These are phyloP conservation scores for Parachlorella kessleri DNA, from an alignment of 139 green algal species.

Conservation along the genomic window DNA sequence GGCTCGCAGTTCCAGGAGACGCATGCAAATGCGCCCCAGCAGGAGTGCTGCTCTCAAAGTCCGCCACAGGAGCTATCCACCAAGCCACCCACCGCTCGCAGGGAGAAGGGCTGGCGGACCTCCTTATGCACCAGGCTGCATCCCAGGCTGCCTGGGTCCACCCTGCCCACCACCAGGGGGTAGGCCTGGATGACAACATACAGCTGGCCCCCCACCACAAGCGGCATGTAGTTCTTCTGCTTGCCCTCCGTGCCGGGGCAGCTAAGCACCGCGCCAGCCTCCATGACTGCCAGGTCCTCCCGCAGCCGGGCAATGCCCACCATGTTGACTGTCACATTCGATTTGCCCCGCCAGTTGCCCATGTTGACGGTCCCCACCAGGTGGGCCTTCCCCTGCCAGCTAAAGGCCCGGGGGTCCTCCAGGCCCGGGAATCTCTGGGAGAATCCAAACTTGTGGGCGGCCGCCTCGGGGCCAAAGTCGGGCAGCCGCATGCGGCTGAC, in stretches of 20 bases:
- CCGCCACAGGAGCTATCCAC: too few species aligned
- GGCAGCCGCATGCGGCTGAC: background rate
- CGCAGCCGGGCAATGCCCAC: background rate
- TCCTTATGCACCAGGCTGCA: too few species aligned
- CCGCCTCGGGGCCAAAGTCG: background rate
- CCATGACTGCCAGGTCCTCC: background rate
- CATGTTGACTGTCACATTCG: background rate
- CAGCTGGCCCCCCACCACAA: background rate
- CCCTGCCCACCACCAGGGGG: background rate
- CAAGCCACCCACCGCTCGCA: too few species aligned
- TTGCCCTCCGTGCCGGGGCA: background rate
- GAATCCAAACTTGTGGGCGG: background rate
- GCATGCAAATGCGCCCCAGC: too few species aligned
- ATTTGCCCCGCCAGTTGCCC: background rate
- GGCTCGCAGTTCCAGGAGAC: too few species aligned
- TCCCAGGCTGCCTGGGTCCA: background rate
- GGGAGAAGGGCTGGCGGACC: too few species aligned
- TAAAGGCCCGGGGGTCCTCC: background rate
- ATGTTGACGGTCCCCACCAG: background rate
- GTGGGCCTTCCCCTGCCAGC: background rate
- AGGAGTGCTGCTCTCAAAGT: too few species aligned
- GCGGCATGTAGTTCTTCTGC: background rate
- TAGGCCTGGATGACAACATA: background rate
- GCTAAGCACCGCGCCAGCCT: background rate
- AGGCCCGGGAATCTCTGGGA: background rate